These are phyloP conservation scores for Trichoderma polysporum DNA, from an alignment of 2,329 filamentous ascomycete genomes.

Conservation along the genomic window DNA sequence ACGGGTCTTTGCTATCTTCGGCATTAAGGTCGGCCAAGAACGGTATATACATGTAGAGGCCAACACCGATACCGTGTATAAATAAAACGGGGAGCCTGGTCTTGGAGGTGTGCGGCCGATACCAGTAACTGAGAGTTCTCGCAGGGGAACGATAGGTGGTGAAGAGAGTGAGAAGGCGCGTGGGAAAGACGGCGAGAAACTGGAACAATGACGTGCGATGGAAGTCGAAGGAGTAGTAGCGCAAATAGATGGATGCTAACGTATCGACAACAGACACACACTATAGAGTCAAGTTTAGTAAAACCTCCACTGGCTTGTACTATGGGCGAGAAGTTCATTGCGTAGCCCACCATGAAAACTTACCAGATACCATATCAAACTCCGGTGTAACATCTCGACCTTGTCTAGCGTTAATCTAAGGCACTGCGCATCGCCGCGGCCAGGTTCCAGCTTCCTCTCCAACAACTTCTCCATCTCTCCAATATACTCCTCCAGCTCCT, in stretches of 20 bases:
- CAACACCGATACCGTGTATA: conserved; percentile 60
- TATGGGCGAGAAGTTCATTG: background rate
- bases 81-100: conserved; percentile 58
- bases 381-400: conserved; percentile 55
- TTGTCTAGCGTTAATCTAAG: conserved; percentile 58
- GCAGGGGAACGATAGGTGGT: conserved; percentile 46
- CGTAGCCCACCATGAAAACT: conserved; percentile 25
- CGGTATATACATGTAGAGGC: conserved; percentile 54
- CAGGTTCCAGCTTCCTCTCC: conserved; percentile 49
- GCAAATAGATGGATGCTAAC: conserved; percentile 34
- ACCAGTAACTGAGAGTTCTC: conserved; percentile 56
- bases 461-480: conserved; percentile 50
- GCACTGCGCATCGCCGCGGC: conserved; percentile 52
- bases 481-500: conserved; percentile 58
- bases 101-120: conserved; percentile 58
- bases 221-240: conserved; percentile 45
- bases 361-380: conserved; percentile 58
- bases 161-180: conserved; percentile 49
- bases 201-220: conserved; percentile 43
- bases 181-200: conserved; percentile 52
- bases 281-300: conserved; percentile 28
- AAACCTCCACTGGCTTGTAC: background rate
- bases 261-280: conserved; percentile 50
- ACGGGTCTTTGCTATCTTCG: conserved; percentile 28
- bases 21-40: conserved; percentile 54